Evolutionary conservation across 441 rosid genomes (phyloP).

Genomic region (Theobroma grandiflorum): DNA sequence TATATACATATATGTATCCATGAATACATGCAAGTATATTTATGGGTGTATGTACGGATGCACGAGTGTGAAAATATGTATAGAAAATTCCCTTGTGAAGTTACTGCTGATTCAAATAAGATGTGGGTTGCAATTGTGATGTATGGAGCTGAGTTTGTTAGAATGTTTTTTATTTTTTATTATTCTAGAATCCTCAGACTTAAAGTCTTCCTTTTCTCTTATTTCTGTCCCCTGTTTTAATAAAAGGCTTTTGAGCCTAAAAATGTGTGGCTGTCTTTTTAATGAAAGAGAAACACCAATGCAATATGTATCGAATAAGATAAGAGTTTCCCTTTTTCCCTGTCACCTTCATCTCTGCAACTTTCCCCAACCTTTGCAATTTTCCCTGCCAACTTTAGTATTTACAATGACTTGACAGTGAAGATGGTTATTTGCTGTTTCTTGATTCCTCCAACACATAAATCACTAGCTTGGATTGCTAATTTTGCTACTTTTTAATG

Average conservation of each 20-base stretch:
- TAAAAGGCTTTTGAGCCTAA: neutral
- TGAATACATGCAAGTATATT: neutral
- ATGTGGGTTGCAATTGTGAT: neutral
- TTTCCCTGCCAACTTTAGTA: neutral
- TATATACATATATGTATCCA: neutral
- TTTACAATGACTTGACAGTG: neutral
- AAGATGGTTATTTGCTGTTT: neutral
- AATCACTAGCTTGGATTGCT: neutral
- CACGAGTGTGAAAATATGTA: neutral
- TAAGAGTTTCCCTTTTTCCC: neutral
- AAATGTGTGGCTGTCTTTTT: neutral
- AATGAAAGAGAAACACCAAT: neutral
- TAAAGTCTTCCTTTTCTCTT: neutral
- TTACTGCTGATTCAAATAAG: neutral
- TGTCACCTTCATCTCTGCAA: neutral
- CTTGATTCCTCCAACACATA: neutral
- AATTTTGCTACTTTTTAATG: neutral
- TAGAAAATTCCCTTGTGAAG: neutral
- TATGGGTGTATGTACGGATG: neutral
- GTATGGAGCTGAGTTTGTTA: neutral
- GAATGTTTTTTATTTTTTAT: neutral
- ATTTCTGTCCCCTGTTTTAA: neutral
- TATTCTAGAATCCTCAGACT: constrained; percentile 3
- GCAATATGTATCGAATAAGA: neutral
- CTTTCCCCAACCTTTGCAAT: neutral